Percentiles rank a stretch among this genome's conserved stretches.
phyloP scores from a whole-genome alignment of 2,329 filamentous ascomycete species.

The Lithohypha guttulata region DNA sequence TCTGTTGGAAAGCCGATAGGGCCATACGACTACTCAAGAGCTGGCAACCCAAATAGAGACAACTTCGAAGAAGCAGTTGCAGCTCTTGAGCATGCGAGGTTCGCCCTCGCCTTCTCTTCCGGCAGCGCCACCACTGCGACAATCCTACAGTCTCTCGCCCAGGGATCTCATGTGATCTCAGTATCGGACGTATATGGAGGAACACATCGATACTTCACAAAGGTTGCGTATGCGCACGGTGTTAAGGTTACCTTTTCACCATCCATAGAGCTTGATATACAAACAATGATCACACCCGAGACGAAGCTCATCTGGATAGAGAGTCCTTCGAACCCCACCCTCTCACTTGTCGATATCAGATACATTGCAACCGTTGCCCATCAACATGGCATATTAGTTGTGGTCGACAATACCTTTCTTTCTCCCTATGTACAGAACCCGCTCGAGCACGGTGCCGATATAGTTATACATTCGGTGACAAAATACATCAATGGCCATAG shows the following conservation, averaged over 20 bases:
- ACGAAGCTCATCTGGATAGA: conserved; percentile 98
- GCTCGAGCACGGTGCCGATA: conserved; percentile 86
- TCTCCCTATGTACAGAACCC: conserved; percentile 96
- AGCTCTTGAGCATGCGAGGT: conserved; percentile 80
- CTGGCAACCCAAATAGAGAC: conserved; percentile 85
- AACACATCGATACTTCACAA: conserved; percentile 97
- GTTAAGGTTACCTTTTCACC: conserved; percentile 92
- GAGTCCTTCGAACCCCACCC: conserved; percentile 84
- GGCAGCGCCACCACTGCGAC: conserved; percentile 88
- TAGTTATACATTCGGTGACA: conserved; percentile 92
- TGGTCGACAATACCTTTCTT: conserved; percentile 99
- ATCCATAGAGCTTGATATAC: conserved; percentile 79
- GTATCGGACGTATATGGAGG: conserved; percentile 97
- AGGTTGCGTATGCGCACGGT: conserved; percentile 88
- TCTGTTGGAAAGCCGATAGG: conserved; percentile 80
- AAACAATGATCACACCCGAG: conserved; percentile 65
- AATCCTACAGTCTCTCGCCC: conserved; percentile 83
- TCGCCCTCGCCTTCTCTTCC: conserved; percentile 88
- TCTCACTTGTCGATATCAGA: conserved; percentile 84
- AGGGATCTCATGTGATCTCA: conserved; percentile 87
- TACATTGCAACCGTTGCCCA: conserved; percentile 76
- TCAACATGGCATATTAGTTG: conserved; percentile 77
- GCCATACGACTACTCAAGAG: conserved; percentile 84
- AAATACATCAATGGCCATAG: conserved; percentile 98
- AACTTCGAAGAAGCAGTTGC: conserved; percentile 91